phyloP scores from a whole-genome alignment of 805 yeast species.

The Kazachstania africana region DNA sequence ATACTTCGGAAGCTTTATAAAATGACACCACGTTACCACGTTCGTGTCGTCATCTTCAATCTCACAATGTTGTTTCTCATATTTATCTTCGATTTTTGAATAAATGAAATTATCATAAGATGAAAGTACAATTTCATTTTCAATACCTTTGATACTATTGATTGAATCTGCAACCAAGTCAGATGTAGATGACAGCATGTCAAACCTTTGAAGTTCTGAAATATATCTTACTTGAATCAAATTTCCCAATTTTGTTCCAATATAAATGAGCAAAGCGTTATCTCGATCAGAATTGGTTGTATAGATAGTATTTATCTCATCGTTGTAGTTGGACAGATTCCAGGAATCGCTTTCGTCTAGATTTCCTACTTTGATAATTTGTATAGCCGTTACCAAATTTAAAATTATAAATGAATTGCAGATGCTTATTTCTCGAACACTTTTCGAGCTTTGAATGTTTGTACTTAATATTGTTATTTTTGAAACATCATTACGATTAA shows the following conservation, averaged over 20 bases:
- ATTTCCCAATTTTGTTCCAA: constrained; percentile 10
- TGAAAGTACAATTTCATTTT: constrained; percentile 2
- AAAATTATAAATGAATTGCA: no score
- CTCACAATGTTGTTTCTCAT: constrained; percentile 3
- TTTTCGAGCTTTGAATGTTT: neutral
- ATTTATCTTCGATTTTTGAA: constrained; percentile 3
- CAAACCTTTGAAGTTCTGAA: constrained; percentile 2
- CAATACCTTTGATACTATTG: constrained; percentile 3
- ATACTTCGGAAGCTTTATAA: constrained; percentile 8
- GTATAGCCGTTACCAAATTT: constrained; percentile 4
- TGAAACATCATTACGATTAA: neutral
- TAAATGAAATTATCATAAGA: constrained; percentile 9
- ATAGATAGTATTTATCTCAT: constrained; percentile 1
- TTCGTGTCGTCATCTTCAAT: neutral
- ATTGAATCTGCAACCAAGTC: constrained; percentile 2
- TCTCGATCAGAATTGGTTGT: no score
- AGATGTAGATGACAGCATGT: constrained; percentile 1
- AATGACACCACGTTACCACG: neutral
- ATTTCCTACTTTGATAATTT: constrained; percentile 1
- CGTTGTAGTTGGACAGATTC: constrained; percentile 1
- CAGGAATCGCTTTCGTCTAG: constrained; percentile 2
- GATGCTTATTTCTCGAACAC: neutral
- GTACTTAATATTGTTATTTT: neutral
- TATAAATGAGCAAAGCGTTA: no score
- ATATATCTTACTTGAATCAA: constrained; percentile 5